A percentile compares a stretch with the other conserved stretches of the same genome.
Evolutionary conservation across 1,284 basidiomycete genomes (phyloP).

Genomic region (Phellopilus nigrolimitatus): DNA sequence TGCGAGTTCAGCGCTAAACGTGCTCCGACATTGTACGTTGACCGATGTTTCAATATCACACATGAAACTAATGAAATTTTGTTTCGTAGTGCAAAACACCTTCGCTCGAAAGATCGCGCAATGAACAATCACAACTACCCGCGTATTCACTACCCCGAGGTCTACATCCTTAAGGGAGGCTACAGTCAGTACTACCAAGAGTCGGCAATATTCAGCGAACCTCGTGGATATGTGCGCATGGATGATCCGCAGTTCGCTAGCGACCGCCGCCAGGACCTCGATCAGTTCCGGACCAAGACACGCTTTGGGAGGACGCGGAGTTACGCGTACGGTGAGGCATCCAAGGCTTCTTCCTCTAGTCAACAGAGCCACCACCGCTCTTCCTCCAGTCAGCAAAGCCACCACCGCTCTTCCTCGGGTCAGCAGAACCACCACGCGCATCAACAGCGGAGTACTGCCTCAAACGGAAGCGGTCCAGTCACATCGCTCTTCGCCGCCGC

Average conservation of each 20-base stretch:
- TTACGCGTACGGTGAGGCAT: slow-evolving; percentile 77
- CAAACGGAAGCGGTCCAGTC: slow-evolving; percentile 37
- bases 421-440: slow-evolving; percentile 38
- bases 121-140: slow-evolving; percentile 89
- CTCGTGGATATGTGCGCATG: slow-evolving; percentile 86
- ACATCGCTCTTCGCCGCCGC: slow-evolving; percentile 62
- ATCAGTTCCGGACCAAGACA: slow-evolving; percentile 81
- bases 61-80: neutral
- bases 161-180: slow-evolving; percentile 96
- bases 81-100: slow-evolving; percentile 73
- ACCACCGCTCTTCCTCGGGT: no score
- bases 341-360: slow-evolving; percentile 34
- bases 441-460: slow-evolving; percentile 44
- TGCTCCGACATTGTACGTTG: slow-evolving; percentile 87
- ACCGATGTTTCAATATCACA: neutral
- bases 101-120: slow-evolving; percentile 86
- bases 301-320: slow-evolving; percentile 85
- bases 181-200: slow-evolving; percentile 84
- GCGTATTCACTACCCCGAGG: slow-evolving; percentile 91
- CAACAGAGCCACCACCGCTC: no score
- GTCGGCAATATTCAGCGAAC: slow-evolving; percentile 69
- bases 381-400: slow-evolving; percentile 32
- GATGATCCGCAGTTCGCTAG: slow-evolving; percentile 83
- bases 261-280: slow-evolving; percentile 80
- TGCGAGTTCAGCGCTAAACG: slow-evolving; percentile 97